Conservation (phyloP, 768 basidiomycete species). For the Hericium erinaceus region DNA sequence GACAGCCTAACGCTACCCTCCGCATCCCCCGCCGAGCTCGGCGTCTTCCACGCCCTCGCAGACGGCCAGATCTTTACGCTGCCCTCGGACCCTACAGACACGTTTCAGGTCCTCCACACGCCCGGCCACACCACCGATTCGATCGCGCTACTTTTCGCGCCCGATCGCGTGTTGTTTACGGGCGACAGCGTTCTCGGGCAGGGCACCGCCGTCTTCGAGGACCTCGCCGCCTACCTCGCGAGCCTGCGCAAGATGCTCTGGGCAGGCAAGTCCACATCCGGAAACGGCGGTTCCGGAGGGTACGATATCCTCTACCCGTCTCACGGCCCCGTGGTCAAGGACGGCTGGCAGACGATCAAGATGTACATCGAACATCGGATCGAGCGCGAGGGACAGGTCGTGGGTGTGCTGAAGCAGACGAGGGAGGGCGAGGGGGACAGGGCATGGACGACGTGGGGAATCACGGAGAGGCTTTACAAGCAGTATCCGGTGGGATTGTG, state of each 20-base stretch:
- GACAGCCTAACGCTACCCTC: constrained; percentile 38
- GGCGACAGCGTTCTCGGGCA: constrained; percentile 88
- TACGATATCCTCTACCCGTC: constrained; percentile 70
- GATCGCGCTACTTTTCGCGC: constrained; percentile 58
- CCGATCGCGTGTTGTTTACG: constrained; percentile 74
- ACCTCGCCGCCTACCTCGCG: constrained; percentile 60
- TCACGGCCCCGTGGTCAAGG: constrained; percentile 71
- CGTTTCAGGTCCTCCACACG: constrained; percentile 65
- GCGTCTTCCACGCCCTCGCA: constrained; percentile 46
- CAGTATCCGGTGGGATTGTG: constrained; percentile 63
- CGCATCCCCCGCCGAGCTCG: constrained; percentile 18
- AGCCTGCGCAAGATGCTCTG: constrained; percentile 52
- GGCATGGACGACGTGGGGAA: constrained; percentile 53
- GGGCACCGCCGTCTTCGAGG: constrained; percentile 84
- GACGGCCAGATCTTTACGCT: constrained; percentile 42
- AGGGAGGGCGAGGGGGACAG: constrained; percentile 22
- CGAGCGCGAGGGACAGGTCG: constrained; percentile 72
- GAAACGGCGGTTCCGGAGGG: neutral
- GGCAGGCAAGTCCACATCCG: constrained; percentile 18
- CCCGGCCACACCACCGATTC: constrained; percentile 92
- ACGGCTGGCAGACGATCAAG: constrained; percentile 52
- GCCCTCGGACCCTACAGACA: constrained; percentile 14
- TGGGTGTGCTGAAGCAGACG: constrained; percentile 34
- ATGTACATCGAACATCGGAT: constrained; percentile 76
- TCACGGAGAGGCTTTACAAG: constrained; percentile 61